Evolutionary conservation across 768 basidiomycete genomes (phyloP).

Genomic region (Podaxis sp.): DNA sequence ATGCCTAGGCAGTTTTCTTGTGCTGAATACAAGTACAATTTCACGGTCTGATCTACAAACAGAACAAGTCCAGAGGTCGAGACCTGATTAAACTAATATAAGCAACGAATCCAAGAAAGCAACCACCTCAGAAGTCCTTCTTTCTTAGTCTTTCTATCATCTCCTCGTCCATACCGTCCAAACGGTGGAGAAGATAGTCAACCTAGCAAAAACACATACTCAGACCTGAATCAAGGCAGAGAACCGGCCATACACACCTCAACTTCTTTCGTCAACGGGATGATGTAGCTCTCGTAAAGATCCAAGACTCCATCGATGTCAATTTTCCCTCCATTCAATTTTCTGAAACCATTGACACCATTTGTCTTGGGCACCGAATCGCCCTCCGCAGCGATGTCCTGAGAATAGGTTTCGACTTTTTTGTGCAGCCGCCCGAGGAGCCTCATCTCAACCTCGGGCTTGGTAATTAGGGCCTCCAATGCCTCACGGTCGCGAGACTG

Average conservation of each 20-base stretch:
- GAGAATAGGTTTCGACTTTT: constrained; percentile 78
- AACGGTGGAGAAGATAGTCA: constrained; percentile 87
- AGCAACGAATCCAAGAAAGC: not conserved
- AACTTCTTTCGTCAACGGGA: constrained; percentile 96
- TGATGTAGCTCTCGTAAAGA: constrained; percentile 92
- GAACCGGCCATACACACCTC: constrained; percentile 58
- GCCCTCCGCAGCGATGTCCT: constrained; percentile 75
- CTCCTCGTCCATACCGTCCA: constrained; percentile 79
- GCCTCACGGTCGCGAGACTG: constrained; percentile 68
- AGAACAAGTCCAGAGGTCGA: not conserved
- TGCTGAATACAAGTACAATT: not conserved
- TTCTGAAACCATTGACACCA: constrained; percentile 32
- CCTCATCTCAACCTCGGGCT: constrained; percentile 89
- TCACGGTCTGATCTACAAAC: not conserved
- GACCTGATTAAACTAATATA: not conserved
- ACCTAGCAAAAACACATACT: constrained; percentile 47
- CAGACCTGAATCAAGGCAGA: not conserved
- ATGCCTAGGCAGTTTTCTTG: not conserved
- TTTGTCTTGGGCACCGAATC: constrained; percentile 18
- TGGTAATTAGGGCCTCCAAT: constrained; percentile 89
- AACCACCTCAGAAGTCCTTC: constrained; percentile 13
- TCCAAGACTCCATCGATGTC: constrained; percentile 92
- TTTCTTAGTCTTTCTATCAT: constrained; percentile 64
- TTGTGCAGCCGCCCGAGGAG: constrained; percentile 80
- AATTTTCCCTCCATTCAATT: constrained; percentile 58